phyloP scores from a whole-genome alignment of 2,329 filamentous ascomycete species.

The Stemphylium beticola region DNA sequence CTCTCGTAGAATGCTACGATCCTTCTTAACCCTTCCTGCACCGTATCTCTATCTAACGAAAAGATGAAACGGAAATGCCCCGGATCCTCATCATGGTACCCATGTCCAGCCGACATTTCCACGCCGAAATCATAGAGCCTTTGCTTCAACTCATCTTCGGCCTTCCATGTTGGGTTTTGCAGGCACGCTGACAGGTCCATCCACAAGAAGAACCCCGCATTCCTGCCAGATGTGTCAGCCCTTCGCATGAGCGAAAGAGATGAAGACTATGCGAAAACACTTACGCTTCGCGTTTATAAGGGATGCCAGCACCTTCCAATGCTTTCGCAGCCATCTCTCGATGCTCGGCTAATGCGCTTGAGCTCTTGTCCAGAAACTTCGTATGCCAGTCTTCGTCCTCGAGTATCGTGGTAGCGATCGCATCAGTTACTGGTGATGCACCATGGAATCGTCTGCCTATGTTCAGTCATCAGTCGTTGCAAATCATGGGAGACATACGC shows the following conservation, averaged over 20 bases:
- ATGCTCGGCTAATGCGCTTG: neutral
- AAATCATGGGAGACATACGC: conserved; percentile 20
- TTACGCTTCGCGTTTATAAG: conserved; percentile 4
- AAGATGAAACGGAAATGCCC: conserved; percentile 54
- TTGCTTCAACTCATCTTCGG: conserved; percentile 36
- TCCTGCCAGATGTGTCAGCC: conserved; percentile 41
- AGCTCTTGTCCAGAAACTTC: conserved; percentile 1
- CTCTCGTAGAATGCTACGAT: conserved; percentile 3
- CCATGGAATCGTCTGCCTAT: conserved; percentile 38
- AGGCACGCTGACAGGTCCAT: conserved; percentile 52
- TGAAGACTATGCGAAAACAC: neutral
- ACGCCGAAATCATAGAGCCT: conserved; percentile 22
- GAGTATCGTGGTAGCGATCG: conserved; percentile 26
- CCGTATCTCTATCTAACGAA: conserved; percentile 45
- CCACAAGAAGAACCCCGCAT: conserved; percentile 65
- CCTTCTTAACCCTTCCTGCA: conserved; percentile 46
- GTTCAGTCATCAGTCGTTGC: neutral
- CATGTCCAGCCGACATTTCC: conserved; percentile 34
- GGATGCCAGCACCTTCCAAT: conserved; percentile 3
- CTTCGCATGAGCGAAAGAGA: no score
- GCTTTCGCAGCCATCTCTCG: neutral
- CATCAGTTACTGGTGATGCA: conserved; percentile 21
- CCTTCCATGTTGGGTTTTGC: conserved; percentile 1
- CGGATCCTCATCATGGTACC: conserved; percentile 41
- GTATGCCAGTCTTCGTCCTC: conserved; percentile 24